Evolutionary conservation across 2,329 filamentous ascomycete species (phyloP).

Genomic region (Claviceps paspali): DNA sequence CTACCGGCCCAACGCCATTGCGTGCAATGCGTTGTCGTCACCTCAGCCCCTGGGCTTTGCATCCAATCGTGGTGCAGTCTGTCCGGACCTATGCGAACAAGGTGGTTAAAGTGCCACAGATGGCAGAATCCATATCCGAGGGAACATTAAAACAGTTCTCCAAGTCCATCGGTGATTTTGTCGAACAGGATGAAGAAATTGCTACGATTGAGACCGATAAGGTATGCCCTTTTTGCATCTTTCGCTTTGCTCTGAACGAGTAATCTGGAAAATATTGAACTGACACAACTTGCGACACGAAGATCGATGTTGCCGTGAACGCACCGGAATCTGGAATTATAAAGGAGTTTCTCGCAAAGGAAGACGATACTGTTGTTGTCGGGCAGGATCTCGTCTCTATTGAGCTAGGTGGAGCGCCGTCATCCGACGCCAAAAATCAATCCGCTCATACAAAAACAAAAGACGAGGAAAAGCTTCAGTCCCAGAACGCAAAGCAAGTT

Average conservation of each 20-base stretch:
- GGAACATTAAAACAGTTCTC: conserved; percentile 92
- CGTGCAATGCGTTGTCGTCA: conserved; percentile 17
- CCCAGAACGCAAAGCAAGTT: neutral
- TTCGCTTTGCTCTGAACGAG: neutral
- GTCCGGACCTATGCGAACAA: conserved; percentile 59
- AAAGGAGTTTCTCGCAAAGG: conserved; percentile 78
- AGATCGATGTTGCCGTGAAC: conserved; percentile 97
- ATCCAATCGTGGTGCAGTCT: conserved; percentile 37
- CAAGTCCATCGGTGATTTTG: conserved; percentile 83
- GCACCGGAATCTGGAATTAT: conserved; percentile 81
- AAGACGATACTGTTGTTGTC: conserved; percentile 90
- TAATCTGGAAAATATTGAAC: neutral
- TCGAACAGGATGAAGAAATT: conserved; percentile 93
- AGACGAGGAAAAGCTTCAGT: conserved; percentile 3
- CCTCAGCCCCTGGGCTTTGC: conserved; percentile 19
- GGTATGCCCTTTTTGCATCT: conserved; percentile 30
- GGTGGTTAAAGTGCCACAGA: conserved; percentile 84
- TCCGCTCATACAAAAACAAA: conserved; percentile 14
- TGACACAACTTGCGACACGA: neutral
- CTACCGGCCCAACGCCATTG: conserved; percentile 28
- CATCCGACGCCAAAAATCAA: conserved; percentile 24
- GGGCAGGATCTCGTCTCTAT: conserved; percentile 82
- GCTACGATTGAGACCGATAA: conserved; percentile 99
- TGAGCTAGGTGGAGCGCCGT: conserved; percentile 53
- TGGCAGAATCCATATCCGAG: conserved; percentile 98